Percentiles rank a stretch among this genome's conserved stretches.
Evolutionary conservation across 768 basidiomycete genomes (phyloP).

Genomic region (Boletus bicolor): DNA sequence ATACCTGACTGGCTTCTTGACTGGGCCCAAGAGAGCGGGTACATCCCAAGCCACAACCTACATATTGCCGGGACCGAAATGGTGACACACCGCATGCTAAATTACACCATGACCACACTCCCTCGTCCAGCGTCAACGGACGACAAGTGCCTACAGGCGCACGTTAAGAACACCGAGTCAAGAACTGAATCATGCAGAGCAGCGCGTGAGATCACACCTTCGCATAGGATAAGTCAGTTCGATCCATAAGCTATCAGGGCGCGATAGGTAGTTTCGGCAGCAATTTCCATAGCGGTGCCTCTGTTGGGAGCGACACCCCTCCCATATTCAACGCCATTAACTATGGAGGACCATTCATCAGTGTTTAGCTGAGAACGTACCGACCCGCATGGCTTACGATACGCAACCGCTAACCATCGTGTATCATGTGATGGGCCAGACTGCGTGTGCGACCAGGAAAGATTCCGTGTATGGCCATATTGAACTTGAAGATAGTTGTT

Average conservation of each 20-base stretch:
- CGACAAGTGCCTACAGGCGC: not conserved
- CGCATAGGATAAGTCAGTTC: conserved; percentile 13
- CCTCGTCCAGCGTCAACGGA: too few species aligned
- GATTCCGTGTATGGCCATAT: conserved; percentile 27
- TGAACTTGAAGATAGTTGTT: conserved; percentile 32
- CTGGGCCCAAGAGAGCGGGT: not conserved
- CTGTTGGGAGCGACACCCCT: conserved; percentile 25
- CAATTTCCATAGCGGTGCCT: conserved; percentile 30
- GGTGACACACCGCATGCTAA: conserved; percentile 1
- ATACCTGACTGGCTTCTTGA: not conserved
- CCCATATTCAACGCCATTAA: conserved; percentile 28
- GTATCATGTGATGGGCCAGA: conserved; percentile 25
- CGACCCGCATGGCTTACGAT: conserved; percentile 16
- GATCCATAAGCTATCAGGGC: conserved; percentile 18
- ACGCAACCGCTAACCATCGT: conserved; percentile 24
- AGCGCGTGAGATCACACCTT: conserved; percentile 1
- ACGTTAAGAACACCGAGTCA: not conserved
- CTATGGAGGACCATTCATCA: conserved; percentile 11
- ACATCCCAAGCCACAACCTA: conserved; percentile 4
- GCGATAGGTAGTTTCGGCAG: conserved; percentile 25
- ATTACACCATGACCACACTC: not conserved
- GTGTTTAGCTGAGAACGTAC: not conserved
- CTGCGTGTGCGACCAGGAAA: conserved; percentile 23
- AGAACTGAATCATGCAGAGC: not conserved
- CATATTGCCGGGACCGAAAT: not conserved